Percentiles rank a stretch among this genome's conserved stretches.
Conservation (phyloP, 768 basidiomycete genomes). For the Pluteus cervinus region DNA sequence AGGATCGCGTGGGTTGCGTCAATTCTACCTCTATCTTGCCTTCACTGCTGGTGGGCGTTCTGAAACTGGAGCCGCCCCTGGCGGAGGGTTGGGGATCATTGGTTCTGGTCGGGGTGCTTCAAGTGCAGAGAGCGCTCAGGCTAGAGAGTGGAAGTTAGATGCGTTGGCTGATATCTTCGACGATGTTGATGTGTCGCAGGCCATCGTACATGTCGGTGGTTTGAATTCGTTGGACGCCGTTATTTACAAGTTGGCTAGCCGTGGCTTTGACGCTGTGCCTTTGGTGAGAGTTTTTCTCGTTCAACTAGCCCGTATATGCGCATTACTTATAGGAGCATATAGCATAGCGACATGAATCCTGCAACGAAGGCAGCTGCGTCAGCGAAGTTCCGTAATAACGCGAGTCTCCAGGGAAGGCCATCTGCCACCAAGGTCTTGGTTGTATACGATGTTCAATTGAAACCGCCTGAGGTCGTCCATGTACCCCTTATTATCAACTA, state of each 20-base stretch:
- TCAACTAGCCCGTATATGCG: conserved; percentile 11
- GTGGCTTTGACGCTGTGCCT: conserved; percentile 83
- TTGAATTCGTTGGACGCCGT: conserved; percentile 85
- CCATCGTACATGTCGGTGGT: conserved; percentile 84
- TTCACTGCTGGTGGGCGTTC: conserved; percentile 82
- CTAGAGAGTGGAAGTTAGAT: conserved; percentile 92
- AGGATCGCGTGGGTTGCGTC: conserved; percentile 79
- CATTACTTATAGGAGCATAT: conserved; percentile 2
- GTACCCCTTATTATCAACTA: conserved; percentile 95
- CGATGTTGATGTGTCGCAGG: conserved; percentile 75
- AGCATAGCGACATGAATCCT: conserved; percentile 94
- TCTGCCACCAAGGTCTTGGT: conserved; percentile 69
- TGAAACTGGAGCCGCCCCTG: conserved; percentile 37
- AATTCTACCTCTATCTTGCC: conserved; percentile 94
- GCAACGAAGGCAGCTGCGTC: conserved; percentile 75
- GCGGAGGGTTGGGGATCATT: conserved; percentile 79
- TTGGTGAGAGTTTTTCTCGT: conserved; percentile 50
- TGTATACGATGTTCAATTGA: conserved; percentile 91
- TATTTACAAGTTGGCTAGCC: conserved; percentile 81
- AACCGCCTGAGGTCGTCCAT: conserved; percentile 83
- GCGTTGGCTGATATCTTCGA: conserved; percentile 87
- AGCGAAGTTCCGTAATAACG: conserved; percentile 72
- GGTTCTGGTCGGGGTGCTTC: conserved; percentile 84
- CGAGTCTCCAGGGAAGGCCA: conserved; percentile 58
- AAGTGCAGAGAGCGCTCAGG: conserved; percentile 78